These are phyloP conservation scores for Mortierella alpina DNA, from an alignment of 192 early-diverging fungal species.

Conservation along the genomic window DNA sequence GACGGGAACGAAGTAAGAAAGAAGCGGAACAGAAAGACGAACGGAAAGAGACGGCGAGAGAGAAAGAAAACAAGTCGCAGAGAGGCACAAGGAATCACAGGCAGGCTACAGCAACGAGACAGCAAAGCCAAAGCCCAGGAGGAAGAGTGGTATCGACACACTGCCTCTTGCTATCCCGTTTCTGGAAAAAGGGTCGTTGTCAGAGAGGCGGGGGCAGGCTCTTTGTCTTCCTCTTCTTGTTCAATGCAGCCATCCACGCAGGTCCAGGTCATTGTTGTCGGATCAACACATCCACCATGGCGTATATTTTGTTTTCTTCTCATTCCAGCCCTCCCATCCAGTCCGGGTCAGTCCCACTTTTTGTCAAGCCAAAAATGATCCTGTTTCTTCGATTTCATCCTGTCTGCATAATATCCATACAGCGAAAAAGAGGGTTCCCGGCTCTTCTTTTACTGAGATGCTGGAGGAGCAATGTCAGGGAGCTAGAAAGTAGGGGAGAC, in stretches of 20 bases:
- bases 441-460: conserved; percentile 43
- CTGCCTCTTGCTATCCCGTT: too few relatives aligned
- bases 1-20: neutral
- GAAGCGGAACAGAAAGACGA: neutral
- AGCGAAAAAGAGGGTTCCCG: neutral
- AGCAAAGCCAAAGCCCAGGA: neutral
- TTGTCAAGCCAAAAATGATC: too few relatives aligned
- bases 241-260: too few relatives aligned
- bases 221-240: too few relatives aligned
- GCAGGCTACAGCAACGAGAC: neutral
- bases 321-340: too few relatives aligned
- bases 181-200: too few relatives aligned
- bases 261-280: too few relatives aligned
- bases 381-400: too few relatives aligned
- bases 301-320: too few relatives aligned
- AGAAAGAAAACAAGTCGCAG: neutral
- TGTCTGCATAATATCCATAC: neutral
- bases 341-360: too few relatives aligned
- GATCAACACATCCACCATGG: too few relatives aligned
- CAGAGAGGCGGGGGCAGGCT: too few relatives aligned
- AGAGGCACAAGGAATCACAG: neutral
- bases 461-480: conserved; percentile 52
- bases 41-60: neutral
- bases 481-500: conserved; percentile 16
- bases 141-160: neutral